A percentile compares a stretch with the other conserved stretches of the same genome.
These are phyloP conservation scores for Pyrus hybrid DNA, from an alignment of 331 rosid species.

Conservation along the genomic window DNA sequence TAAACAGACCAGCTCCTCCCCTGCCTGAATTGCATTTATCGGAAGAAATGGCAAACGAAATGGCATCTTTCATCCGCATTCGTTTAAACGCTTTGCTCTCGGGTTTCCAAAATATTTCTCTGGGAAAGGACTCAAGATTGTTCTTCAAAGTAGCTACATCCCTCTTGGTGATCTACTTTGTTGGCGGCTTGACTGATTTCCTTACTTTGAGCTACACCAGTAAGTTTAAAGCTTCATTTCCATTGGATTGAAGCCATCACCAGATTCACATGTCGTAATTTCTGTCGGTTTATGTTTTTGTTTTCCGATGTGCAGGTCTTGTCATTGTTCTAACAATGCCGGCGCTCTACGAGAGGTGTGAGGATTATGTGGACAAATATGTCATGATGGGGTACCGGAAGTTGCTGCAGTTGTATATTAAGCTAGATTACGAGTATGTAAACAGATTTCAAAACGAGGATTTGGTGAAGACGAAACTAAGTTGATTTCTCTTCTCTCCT, in stretches of 20 bases:
- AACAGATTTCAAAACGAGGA: constrained; percentile 43
- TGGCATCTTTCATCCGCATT: constrained; percentile 41
- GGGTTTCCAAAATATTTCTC: constrained; percentile 65
- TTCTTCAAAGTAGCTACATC: constrained; percentile 81
- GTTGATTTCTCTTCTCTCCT: constrained; percentile 36
- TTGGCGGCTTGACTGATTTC: constrained; percentile 83
- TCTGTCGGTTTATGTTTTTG: not conserved
- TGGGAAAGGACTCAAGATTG: constrained; percentile 66
- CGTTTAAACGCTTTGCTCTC: constrained; percentile 51
- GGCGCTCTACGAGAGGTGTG: constrained; percentile 72
- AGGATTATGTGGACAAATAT: constrained; percentile 57
- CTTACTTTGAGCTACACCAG: constrained; percentile 68
- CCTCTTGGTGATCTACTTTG: constrained; percentile 51
- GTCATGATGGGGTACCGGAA: constrained; percentile 43
- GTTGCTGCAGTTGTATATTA: constrained; percentile 44
- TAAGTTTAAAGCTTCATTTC: constrained; percentile 50
- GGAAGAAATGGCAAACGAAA: constrained; percentile 73
- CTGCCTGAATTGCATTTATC: constrained; percentile 73
- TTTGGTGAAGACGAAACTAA: constrained; percentile 62
- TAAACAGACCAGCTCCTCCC: constrained; percentile 87
- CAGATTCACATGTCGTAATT: not conserved
- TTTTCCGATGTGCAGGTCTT: constrained; percentile 53
- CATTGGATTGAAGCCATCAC: not conserved
- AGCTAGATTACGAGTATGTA: constrained; percentile 41
- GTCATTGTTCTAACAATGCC: constrained; percentile 68